phyloP scores from a whole-genome alignment of 805 yeast species.

The Ogataea saltuana region DNA sequence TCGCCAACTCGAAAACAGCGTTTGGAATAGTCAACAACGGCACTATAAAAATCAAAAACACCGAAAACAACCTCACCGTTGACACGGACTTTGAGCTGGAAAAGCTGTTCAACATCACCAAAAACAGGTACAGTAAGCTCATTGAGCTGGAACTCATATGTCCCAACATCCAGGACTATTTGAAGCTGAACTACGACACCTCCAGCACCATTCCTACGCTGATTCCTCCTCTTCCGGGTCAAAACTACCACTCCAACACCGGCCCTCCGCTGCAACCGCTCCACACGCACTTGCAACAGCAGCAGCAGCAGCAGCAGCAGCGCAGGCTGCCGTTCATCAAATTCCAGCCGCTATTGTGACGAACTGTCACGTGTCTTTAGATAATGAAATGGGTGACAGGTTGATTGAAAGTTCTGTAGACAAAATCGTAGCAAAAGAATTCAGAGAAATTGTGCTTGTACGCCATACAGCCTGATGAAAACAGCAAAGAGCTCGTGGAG shows the following conservation, averaged over 20 bases:
- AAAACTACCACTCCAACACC: background rate
- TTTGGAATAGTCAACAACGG: constrained; percentile 53
- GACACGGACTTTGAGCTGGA: constrained; percentile 50
- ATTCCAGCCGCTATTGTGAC: constrained; percentile 32
- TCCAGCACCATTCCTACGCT: constrained; percentile 14
- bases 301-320: background rate
- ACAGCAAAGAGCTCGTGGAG: constrained; percentile 1
- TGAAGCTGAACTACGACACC: constrained; percentile 32
- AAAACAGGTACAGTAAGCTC: constrained; percentile 29
- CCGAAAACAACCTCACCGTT: constrained; percentile 34
- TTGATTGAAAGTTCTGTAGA: background rate
- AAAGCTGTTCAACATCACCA: constrained; percentile 38
- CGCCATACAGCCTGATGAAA: background rate
- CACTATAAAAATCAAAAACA: constrained; percentile 39
- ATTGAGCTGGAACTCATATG: constrained; percentile 43
- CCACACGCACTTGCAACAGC: constrained; percentile 2
- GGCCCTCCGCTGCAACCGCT: constrained; percentile 12
- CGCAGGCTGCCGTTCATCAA: constrained; percentile 28
- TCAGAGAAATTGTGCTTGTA: background rate
- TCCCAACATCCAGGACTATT: constrained; percentile 30
- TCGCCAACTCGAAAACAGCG: constrained; percentile 73
- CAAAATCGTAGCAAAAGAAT: constrained; percentile 1
- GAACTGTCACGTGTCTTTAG: background rate
- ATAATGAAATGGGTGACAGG: background rate
- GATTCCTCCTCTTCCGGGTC: constrained; percentile 6